These are phyloP conservation scores for Neodidymelliopsis sp. DNA, from an alignment of 2,329 filamentous ascomycete species.

Conservation along the genomic window DNA sequence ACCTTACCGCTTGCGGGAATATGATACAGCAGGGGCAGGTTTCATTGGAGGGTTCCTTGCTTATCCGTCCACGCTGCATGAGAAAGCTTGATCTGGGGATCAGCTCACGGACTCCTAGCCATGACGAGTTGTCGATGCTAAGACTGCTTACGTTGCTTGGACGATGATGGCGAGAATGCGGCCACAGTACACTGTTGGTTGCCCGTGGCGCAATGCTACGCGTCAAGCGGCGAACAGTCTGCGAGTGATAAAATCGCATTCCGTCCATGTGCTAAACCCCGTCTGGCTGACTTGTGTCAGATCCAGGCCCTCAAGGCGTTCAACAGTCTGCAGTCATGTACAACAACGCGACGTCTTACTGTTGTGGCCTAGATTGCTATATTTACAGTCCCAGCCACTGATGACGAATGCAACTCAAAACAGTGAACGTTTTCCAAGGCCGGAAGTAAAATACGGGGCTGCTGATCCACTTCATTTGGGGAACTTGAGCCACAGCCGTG, in stretches of 20 bases:
- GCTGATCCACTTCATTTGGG: conserved; percentile 12
- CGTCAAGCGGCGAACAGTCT: conserved; percentile 21
- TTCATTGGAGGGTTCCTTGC: conserved; percentile 31
- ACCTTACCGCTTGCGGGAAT: conserved; percentile 27
- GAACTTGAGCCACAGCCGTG: conserved; percentile 8
- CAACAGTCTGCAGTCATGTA: conserved; percentile 1
- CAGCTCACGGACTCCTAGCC: conserved; percentile 18
- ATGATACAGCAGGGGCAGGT: conserved; percentile 4
- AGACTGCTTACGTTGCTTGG: conserved; percentile 24
- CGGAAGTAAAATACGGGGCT: not conserved
- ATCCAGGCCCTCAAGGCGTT: conserved; percentile 12
- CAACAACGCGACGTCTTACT: not conserved
- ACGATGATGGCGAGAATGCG: conserved; percentile 22
- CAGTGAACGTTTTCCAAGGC: conserved; percentile 11
- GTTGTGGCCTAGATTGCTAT: not conserved
- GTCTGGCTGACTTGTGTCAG: conserved; percentile 8
- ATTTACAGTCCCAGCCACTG: conserved; percentile 18
- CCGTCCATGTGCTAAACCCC: conserved; percentile 18
- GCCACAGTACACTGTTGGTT: conserved; percentile 14
- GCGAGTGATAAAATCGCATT: conserved; percentile 19
- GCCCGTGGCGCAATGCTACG: conserved; percentile 18
- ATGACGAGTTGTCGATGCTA: conserved; percentile 32
- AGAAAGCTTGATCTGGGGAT: conserved; percentile 30
- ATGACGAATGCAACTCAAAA: conserved; percentile 23
- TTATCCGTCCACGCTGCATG: conserved; percentile 19